phyloP scores from a whole-genome alignment of 257 asterid species.

The Solanum bulbocastanum region DNA sequence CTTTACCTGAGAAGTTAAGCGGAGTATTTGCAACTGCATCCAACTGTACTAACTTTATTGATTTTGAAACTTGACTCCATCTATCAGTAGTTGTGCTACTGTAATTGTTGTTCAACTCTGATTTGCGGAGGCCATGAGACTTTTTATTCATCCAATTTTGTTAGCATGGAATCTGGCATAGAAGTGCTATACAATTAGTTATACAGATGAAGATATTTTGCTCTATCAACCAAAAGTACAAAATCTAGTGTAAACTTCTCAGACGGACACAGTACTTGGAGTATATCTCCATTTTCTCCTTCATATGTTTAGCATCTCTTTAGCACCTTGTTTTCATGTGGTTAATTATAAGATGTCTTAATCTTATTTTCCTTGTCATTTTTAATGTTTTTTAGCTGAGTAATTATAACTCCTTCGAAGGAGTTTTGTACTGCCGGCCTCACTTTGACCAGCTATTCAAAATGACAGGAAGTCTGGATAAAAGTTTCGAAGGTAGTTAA shows the following conservation, averaged over 20 bases:
- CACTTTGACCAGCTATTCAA: conserved; percentile 77
- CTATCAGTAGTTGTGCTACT: not conserved
- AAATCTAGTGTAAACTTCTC: not conserved
- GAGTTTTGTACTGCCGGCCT: conserved; percentile 76
- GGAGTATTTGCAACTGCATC: not conserved
- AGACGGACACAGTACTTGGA: not conserved
- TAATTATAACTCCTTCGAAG: conserved; percentile 66
- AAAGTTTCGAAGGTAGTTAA: conserved; percentile 64
- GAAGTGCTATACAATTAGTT: not conserved
- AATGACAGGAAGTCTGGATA: conserved; percentile 85
- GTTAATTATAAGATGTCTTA: not conserved
- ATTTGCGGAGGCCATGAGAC: not conserved
- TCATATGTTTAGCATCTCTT: not conserved
- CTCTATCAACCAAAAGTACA: not conserved
- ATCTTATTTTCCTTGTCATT: not conserved
- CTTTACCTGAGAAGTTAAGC: not conserved
- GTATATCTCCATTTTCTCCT: not conserved
- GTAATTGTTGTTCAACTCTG: not conserved
- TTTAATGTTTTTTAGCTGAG: conserved; percentile 45
- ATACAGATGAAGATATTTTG: not conserved
- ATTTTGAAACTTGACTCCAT: not conserved
- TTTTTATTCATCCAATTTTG: not conserved
- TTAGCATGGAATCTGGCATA: not conserved
- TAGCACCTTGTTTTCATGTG: not conserved
- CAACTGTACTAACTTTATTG: not conserved